Conservation (phyloP, 495 filamentous ascomycete species). For the Podospora conica region DNA sequence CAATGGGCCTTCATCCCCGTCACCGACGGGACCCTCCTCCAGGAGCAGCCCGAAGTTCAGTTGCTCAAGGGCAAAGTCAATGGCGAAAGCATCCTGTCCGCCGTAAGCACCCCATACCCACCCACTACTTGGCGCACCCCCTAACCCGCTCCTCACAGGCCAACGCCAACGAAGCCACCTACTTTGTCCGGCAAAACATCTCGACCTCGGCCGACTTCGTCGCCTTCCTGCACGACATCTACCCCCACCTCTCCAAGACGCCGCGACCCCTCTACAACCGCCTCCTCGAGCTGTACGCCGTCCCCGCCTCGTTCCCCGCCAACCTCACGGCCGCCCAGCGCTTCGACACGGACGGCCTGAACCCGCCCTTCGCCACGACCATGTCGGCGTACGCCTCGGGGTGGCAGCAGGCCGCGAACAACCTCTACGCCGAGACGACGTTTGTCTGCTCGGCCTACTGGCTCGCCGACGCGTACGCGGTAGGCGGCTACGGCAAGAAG, state of each 20-base stretch:
- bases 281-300: constrained; percentile 40
- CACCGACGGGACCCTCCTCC: constrained; percentile 53
- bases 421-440: constrained; percentile 55
- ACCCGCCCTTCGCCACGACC: constrained; percentile 19
- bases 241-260: constrained; percentile 47
- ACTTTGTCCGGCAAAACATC: constrained; percentile 48
- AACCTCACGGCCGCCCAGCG: constrained; percentile 13
- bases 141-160: constrained; percentile 1
- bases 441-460: constrained; percentile 60
- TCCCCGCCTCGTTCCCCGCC: constrained; percentile 29
- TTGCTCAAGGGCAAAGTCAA: constrained; percentile 44
- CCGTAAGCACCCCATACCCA: neutral
- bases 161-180: constrained; percentile 29
- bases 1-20: constrained; percentile 60
- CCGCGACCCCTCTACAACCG: constrained; percentile 22
- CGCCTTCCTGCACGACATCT: constrained; percentile 38
- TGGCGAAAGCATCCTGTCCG: constrained; percentile 20
- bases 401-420: constrained; percentile 36
- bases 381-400: constrained; percentile 18
- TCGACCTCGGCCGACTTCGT: constrained; percentile 39
- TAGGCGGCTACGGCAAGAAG: neutral
- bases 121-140: no score
- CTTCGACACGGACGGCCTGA: constrained; percentile 24
- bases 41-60: constrained; percentile 47
- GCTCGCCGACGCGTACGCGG: constrained; percentile 52